These are phyloP conservation scores for Spinellus fusiger DNA, from an alignment of 192 early-diverging fungal genomes.

Conservation along the genomic window DNA sequence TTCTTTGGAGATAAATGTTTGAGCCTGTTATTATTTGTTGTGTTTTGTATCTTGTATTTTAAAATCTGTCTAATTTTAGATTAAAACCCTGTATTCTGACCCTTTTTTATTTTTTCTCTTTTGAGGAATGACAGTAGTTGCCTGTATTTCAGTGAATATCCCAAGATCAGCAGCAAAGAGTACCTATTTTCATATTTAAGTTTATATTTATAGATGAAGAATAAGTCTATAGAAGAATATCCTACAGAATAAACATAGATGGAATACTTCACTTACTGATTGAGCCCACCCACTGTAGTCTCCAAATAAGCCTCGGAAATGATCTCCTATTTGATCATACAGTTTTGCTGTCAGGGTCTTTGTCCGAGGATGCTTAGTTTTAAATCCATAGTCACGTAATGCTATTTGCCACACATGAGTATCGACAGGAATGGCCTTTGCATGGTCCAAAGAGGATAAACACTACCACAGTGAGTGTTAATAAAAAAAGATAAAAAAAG, in stretches of 20 bases:
- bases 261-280: slow-evolving; percentile 38
- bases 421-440: slow-evolving; percentile 78
- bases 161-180: slow-evolving; percentile 45
- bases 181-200: slow-evolving; percentile 11
- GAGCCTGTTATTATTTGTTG: neutral
- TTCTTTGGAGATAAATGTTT: neutral
- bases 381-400: slow-evolving; percentile 65
- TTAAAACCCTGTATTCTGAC: neutral
- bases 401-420: slow-evolving; percentile 98
- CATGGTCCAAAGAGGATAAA: slow-evolving; percentile 87
- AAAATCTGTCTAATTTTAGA: neutral
- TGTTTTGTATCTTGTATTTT: neutral
- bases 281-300: slow-evolving; percentile 78
- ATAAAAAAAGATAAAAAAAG: neutral
- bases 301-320: slow-evolving; percentile 75
- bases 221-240: too few relatives aligned
- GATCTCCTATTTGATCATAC: slow-evolving; percentile 65
- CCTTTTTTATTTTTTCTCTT: neutral
- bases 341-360: slow-evolving; percentile 55
- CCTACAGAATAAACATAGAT: neutral
- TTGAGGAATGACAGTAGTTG: neutral
- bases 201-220: neutral
- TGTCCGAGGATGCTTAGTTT: slow-evolving; percentile 14
- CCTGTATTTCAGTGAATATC: neutral
- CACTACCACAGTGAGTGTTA: slow-evolving; percentile 31